Evolutionary conservation across 768 basidiomycete genomes (phyloP).

Genomic region (Pulveroboletus sp.): DNA sequence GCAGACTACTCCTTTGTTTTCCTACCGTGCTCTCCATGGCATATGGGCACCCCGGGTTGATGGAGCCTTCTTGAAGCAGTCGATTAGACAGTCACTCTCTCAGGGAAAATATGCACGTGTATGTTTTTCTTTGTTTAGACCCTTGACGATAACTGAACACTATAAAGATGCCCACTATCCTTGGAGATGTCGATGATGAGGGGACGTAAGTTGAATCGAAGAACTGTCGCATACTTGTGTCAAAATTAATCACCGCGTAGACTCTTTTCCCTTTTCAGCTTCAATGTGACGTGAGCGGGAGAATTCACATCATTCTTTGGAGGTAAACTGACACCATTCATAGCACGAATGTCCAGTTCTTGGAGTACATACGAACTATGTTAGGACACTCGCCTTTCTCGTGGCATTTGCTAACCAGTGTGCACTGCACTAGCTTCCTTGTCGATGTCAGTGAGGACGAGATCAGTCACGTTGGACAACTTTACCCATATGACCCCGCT

Average conservation of each 20-base stretch:
- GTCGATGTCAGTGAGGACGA: not conserved
- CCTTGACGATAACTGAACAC: not conserved
- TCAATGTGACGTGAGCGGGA: constrained; percentile 17
- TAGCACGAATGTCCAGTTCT: not conserved
- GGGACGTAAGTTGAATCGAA: constrained; percentile 33
- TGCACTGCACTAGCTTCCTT: not conserved
- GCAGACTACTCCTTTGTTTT: constrained; percentile 7
- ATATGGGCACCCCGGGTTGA: constrained; percentile 13
- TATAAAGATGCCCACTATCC: constrained; percentile 25
- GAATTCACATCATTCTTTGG: not conserved
- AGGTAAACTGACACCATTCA: not conserved
- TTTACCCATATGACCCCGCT: not conserved
- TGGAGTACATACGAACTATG: not conserved
- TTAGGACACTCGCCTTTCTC: not conserved
- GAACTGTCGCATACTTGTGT: no score
- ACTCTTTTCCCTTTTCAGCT: not conserved
- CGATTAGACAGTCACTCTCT: constrained; percentile 14
- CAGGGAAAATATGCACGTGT: constrained; percentile 1
- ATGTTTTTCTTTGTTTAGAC: not conserved
- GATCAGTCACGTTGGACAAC: not conserved
- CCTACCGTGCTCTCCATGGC: constrained; percentile 8
- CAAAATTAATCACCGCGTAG: not conserved
- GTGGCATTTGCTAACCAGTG: not conserved
- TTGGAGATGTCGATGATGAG: constrained; percentile 39
- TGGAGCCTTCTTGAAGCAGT: constrained; percentile 31